Conservation (phyloP, 176 grass and related monocot species). For the Musa schizocarpa region DNA sequence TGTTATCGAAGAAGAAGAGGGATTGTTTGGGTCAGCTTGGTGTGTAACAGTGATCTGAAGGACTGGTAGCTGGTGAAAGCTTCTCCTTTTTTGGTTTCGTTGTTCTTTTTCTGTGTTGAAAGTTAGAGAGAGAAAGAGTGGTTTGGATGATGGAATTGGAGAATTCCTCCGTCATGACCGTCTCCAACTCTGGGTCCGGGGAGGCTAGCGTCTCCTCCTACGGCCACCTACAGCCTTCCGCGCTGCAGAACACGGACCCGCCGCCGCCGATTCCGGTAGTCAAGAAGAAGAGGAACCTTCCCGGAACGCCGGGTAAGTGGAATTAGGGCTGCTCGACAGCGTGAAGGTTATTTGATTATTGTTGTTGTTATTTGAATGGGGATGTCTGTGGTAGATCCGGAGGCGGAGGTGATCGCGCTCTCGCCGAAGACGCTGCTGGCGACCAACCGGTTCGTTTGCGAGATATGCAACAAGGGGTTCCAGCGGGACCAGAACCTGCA, state of each 20-base stretch:
- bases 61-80: conserved; percentile 10
- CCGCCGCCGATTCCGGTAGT: conserved; percentile 30
- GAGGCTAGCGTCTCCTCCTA: conserved; percentile 54
- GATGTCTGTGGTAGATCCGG: conserved; percentile 47
- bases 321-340: not conserved
- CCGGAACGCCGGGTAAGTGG: conserved; percentile 80
- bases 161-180: conserved; percentile 43
- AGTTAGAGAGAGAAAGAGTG: not conserved
- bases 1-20: no score
- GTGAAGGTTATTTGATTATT: not conserved
- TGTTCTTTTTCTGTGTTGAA: not conserved
- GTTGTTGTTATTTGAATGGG: not conserved
- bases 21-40: not conserved
- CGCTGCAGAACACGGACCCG: conserved; percentile 1
- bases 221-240: conserved; percentile 9
- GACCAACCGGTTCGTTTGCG: conserved; percentile 94
- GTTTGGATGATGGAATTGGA: conserved; percentile 55
- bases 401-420: conserved; percentile 89
- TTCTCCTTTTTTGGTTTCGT: no score
- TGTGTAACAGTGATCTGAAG: not conserved
- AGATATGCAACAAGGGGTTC: conserved; percentile 99
- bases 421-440: conserved; percentile 89
- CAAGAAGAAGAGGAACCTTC: conserved; percentile 92
- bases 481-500: conserved; percentile 97
- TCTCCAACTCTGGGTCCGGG: conserved; percentile 35